phyloP scores from a whole-genome alignment of 495 filamentous ascomycete species.

The Aspergillus campestris region DNA sequence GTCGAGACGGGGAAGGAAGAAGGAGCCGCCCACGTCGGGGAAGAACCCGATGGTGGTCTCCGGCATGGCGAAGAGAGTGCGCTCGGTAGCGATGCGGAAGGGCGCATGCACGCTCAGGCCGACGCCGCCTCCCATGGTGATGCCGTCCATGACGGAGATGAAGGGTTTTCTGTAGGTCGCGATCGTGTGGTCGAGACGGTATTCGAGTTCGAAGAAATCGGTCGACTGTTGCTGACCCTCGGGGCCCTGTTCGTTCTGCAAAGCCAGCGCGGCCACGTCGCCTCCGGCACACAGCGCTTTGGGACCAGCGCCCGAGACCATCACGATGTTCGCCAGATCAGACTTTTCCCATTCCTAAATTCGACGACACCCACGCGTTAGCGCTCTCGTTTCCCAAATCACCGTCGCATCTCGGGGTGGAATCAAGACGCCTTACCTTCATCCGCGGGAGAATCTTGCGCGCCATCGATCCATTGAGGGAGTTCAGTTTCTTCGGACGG shows the following conservation, averaged over 20 bases:
- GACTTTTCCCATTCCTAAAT: conserved; percentile 84
- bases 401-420: background rate
- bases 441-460: conserved; percentile 83
- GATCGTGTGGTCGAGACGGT: conserved; percentile 86
- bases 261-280: conserved; percentile 71
- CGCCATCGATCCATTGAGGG: conserved; percentile 87
- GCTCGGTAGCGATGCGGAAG: conserved; percentile 92
- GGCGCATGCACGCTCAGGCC: conserved; percentile 91
- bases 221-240: conserved; percentile 61
- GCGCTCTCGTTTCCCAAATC: too few relatives aligned
- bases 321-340: conserved; percentile 80
- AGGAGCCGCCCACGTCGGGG: conserved; percentile 91
- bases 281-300: conserved; percentile 91
- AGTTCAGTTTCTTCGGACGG: conserved; percentile 81
- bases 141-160: conserved; percentile 92
- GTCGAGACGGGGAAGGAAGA: conserved; percentile 86
- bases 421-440: conserved; percentile 35
- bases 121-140: conserved; percentile 97
- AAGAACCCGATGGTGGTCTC: conserved; percentile 98
- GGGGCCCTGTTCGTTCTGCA: conserved; percentile 56
- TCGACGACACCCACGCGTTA: too few relatives aligned
- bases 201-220: conserved; percentile 87
- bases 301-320: conserved; percentile 79
- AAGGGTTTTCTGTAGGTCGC: conserved; percentile 93
- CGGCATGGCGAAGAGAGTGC: conserved; percentile 93